phyloP scores from a whole-genome alignment of 129 eudicot genomes.

The Apium graveolens region DNA sequence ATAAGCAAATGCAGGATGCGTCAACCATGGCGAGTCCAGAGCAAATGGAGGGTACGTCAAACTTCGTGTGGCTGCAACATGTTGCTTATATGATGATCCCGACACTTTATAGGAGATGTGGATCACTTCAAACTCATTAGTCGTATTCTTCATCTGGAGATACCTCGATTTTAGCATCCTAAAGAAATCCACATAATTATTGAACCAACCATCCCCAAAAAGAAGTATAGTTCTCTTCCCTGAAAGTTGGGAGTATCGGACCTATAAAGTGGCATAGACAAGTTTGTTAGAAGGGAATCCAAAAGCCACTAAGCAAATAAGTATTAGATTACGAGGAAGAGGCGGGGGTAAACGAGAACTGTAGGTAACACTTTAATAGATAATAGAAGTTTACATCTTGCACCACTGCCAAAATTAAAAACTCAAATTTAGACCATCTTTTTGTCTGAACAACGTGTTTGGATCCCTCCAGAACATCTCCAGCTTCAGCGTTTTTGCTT shows the following conservation, averaged over 20 bases:
- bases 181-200: background rate
- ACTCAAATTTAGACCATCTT: background rate
- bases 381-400: background rate
- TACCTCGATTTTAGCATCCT: background rate
- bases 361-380: background rate
- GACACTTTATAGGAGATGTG: background rate
- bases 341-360: too few species aligned
- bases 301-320: background rate
- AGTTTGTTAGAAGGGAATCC: background rate
- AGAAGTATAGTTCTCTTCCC: constrained; percentile 1
- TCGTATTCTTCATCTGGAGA: background rate
- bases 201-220: background rate
- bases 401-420: background rate
- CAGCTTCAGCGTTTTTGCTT: background rate
- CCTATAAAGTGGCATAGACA: background rate
- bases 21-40: background rate
- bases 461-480: constrained; percentile 4
- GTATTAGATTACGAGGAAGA: background rate
- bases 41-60: background rate
- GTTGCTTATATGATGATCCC: background rate
- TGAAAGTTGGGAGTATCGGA: background rate
- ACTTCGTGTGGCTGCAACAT: background rate
- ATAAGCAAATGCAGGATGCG: background rate
- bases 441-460: background rate
- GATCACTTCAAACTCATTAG: background rate